Evolutionary conservation across 1,284 basidiomycete genomes (phyloP), one percentile per base, ranked within the genome.

Genomic region (Trichosporon ovoides): DNA sequence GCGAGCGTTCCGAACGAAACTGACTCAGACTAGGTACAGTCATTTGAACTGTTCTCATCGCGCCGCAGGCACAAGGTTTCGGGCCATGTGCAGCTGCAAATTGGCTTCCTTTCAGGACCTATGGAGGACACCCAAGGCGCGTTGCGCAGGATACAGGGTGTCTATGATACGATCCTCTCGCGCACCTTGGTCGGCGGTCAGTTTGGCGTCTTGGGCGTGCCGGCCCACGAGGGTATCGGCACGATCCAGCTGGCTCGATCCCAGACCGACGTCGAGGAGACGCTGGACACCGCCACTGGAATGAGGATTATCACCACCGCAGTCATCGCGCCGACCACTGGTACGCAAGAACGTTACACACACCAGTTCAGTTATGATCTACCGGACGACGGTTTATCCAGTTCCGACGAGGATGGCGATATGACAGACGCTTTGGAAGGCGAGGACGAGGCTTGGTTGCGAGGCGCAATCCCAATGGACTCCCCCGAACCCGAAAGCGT

Each of bases 211-310:
- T 86, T 77, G 18, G 75, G 72, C 35, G 75, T 87, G 0, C 89
- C 91, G 16, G 88, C 91, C 1, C 90, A 91, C 18, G 85, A 89
- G 77, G 89, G 91, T n/a, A 87, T 95, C 36, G 92, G 91, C 52
- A 95, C 91, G 0, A 80, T 91, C 56, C 43, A 48, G 43, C 24
- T 48, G 14, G 9, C 24, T 7, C 43, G 43, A 5, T 31, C 43
- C 14, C 43, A 48, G 9, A 16, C 43, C 14, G 43, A 48, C 14
- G 43, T 22, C 16, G 43, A 48, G 2, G 43, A 48, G 22, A 20
- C n/a, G 14, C 22, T 28, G 3, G 43, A 48, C 43, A 48, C 43
- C 7, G 24, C 43, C 6, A 48, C 56, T 10, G 54, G 55, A 35
- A 33, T 59, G 20, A 35, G 46, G 28, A 28, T 62, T 7, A 35